phyloP scores from a whole-genome alignment of 192 early-diverging fungal species.

The Coemansia reversa region DNA sequence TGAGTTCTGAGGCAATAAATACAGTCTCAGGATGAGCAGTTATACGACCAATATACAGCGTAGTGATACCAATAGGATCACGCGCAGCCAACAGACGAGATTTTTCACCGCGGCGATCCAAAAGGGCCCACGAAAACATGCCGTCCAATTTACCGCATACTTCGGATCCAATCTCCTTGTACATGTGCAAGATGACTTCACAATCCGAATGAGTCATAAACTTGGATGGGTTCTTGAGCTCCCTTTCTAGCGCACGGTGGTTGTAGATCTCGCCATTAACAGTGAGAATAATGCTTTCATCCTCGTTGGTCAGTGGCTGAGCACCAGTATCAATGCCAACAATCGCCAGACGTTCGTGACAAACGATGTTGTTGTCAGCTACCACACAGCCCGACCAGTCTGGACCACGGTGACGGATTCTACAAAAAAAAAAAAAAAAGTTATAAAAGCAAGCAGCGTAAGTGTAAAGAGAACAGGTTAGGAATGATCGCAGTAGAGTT shows the following conservation, averaged over 20 bases:
- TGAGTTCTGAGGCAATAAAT: slow-evolving; percentile 94
- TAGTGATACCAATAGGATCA: slow-evolving; percentile 98
- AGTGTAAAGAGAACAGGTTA: too few species aligned
- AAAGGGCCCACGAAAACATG: slow-evolving; percentile 94
- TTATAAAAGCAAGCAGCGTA: too few species aligned
- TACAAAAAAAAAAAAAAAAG: slow-evolving; percentile 1
- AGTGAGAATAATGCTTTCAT: slow-evolving; percentile 80
- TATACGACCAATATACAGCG: slow-evolving; percentile 92
- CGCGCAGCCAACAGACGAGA: slow-evolving; percentile 89
- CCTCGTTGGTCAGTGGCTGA: slow-evolving; percentile 91
- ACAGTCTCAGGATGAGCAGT: slow-evolving; percentile 78
- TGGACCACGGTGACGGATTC: slow-evolving; percentile 96
- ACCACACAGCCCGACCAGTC: slow-evolving; percentile 94
- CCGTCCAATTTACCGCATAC: slow-evolving; percentile 88
- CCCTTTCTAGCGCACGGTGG: slow-evolving; percentile 78
- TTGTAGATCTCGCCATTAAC: slow-evolving; percentile 99
- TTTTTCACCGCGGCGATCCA: slow-evolving; percentile 71
- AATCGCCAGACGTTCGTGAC: slow-evolving; percentile 97
- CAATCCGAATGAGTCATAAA: slow-evolving; percentile 99
- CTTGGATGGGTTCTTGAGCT: slow-evolving; percentile 65
- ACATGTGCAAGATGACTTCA: slow-evolving; percentile 93
- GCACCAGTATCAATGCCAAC: slow-evolving; percentile 96
- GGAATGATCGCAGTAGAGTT: too few species aligned
- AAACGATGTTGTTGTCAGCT: slow-evolving; percentile 81
- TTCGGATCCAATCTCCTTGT: slow-evolving; percentile 80